Percentiles rank a stretch among this genome's conserved stretches.
Evolutionary conservation across 441 rosid species (phyloP).

Genomic region (Pelargonium cotyledonis): DNA sequence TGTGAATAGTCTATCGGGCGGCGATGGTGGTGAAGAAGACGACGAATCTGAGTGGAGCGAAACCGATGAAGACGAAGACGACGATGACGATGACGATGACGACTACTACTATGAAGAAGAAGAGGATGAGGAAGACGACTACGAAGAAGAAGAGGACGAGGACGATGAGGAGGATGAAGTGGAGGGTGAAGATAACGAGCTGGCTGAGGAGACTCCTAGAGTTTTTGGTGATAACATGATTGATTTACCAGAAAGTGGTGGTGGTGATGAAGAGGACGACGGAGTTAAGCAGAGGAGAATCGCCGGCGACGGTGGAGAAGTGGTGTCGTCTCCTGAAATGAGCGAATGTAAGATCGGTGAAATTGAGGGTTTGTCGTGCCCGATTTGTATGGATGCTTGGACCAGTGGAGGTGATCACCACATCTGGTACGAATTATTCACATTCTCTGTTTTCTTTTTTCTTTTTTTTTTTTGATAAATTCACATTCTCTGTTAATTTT

Average conservation of each 20-base stretch:
- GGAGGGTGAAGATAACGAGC: constrained; percentile 19
- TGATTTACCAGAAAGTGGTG: constrained; percentile 9
- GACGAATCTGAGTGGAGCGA: background rate
- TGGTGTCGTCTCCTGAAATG: constrained; percentile 34
- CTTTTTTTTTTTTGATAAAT: too few relatives aligned
- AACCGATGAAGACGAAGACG: constrained; percentile 11
- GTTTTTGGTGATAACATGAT: constrained; percentile 12
- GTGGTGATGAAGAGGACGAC: constrained; percentile 17
- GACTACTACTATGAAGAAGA: constrained; percentile 1
- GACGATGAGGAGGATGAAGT: constrained; percentile 25
- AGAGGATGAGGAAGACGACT: constrained; percentile 24
- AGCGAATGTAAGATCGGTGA: constrained; percentile 43
- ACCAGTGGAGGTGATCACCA: constrained; percentile 60
- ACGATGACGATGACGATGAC: background rate
- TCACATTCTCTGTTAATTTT: background rate
- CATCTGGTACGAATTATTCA: constrained; percentile 39
- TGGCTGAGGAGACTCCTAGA: constrained; percentile 23
- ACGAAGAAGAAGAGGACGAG: constrained; percentile 19
- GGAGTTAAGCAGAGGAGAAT: constrained; percentile 29
- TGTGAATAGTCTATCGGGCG: too few relatives aligned
- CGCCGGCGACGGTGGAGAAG: constrained; percentile 21
- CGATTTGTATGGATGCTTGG: constrained; percentile 84
- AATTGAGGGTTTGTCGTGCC: constrained; percentile 59
- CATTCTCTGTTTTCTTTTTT: background rate
- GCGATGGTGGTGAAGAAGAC: background rate